Evolutionary conservation across 768 basidiomycete genomes (phyloP), one percentile per base, ranked within the genome.

Genomic region (Leccinum truebloodii): DNA sequence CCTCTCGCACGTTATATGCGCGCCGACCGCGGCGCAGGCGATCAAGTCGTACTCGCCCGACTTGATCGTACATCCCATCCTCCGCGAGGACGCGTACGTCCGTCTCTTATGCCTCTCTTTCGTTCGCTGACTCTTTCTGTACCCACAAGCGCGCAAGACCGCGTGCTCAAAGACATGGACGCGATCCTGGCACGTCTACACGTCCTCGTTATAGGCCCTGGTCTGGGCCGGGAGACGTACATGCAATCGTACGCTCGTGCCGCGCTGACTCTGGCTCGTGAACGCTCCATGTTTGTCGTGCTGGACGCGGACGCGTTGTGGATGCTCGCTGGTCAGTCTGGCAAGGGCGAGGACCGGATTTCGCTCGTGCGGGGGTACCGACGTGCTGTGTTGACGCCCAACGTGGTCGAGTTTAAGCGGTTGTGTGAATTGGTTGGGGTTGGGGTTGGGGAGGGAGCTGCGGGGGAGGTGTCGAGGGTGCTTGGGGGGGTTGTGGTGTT

Each of bases 11-110:
- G 93, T 98, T 60, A 96, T 98, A 58, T 99, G 97, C 76, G 89
- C 95, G 6, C 96, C 96, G 0, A 86, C 85, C 0, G 96, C 97
- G 6, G 94, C 94, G 28, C 82, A 82, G 5, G 90, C 94, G 50
- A 99, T 99, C 80, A 99, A 99, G 77, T 89, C 92, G 0, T 99
- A 98, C 73, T 95, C 93, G 4, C 95, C 95, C 2, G 95, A 99
- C 75, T 77, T 99, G 49, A 99, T 99, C 69, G 97, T 99, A 0
- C 96, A 99, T 69, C 95, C 94, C 2, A 92, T 98, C 58, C 81
- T 99, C 6, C 77, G 81, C 30, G 83, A 89, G 71, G 83, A 87
- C 54, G 75, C 78, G 87, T 91, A 73, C 61, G 87, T 76, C 44
- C 26, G 39, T 30, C 14, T 39, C 13, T 57, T 34, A 6, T 4